These are phyloP conservation scores for Canna indica DNA, from an alignment of 176 grass and related monocot genomes.

Conservation along the genomic window DNA sequence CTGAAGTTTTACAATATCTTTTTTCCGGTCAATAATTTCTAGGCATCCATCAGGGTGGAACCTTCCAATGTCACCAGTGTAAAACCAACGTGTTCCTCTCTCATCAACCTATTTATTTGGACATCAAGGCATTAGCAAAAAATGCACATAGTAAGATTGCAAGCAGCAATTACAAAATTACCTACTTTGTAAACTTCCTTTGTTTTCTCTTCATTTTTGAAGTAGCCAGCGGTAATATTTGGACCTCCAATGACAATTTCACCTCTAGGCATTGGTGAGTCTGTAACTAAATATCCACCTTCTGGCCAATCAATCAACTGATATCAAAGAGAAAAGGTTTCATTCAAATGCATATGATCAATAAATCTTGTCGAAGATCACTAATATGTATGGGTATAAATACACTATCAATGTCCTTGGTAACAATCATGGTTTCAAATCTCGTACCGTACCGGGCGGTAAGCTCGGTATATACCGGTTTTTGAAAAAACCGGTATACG, in stretches of 20 bases:
- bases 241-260: conserved; percentile 93
- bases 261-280: conserved; percentile 87
- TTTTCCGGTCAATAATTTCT: conserved; percentile 92
- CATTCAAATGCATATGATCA: not conserved
- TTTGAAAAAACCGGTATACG: too few species aligned
- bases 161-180: not conserved
- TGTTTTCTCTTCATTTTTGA: conserved; percentile 87
- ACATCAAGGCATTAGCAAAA: not conserved
- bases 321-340: conserved; percentile 7
- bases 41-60: conserved; percentile 85
- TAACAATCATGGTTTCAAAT: too few species aligned
- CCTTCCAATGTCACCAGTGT: conserved; percentile 71
- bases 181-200: conserved; percentile 85
- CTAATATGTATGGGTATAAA: not conserved
- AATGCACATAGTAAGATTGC: not conserved
- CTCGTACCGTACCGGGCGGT: too few species aligned
- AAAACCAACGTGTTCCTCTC: conserved; percentile 85
- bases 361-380: not conserved
- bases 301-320: conserved; percentile 86
- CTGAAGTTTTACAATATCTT: conserved; percentile 95
- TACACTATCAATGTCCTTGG: not conserved
- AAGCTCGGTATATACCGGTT: too few species aligned
- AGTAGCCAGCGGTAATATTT: conserved; percentile 81
- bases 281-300: conserved; percentile 74
- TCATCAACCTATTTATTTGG: conserved; percentile 49